Conservation (phyloP, 768 basidiomycete genomes). For the Russula brevipes region DNA sequence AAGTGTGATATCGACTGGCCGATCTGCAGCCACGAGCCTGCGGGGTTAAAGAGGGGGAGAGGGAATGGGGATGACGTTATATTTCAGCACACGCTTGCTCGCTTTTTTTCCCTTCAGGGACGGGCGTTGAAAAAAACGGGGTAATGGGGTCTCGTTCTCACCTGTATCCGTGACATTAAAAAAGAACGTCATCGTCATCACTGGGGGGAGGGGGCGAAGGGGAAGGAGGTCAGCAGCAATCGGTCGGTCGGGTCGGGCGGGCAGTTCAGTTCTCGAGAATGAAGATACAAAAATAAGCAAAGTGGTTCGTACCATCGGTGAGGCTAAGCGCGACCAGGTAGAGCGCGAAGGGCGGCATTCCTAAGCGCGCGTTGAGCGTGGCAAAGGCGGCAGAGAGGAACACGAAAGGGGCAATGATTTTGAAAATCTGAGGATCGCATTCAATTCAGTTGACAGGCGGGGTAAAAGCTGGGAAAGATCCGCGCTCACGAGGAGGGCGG, state of each 20-base stretch:
- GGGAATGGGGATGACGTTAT: neutral
- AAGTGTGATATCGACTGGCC: constrained; percentile 87
- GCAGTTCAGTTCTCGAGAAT: no score
- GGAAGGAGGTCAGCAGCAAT: no score
- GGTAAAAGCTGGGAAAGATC: no score
- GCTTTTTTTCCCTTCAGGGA: no score
- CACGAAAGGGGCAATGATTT: constrained; percentile 76
- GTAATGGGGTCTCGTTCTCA: constrained; percentile 28
- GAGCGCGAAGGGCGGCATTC: constrained; percentile 73
- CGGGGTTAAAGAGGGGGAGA: neutral
- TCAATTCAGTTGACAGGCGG: neutral
- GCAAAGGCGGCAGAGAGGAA: constrained; percentile 68
- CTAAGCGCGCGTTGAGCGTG: constrained; percentile 58
- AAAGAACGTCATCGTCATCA: constrained; percentile 82
- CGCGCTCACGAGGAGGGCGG: constrained; percentile 53
- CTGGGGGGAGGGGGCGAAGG: constrained; percentile 32
- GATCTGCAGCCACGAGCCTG: constrained; percentile 85
- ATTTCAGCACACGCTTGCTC: neutral
- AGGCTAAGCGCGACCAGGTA: constrained; percentile 72
- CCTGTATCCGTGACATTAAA: constrained; percentile 77
- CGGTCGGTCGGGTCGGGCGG: no score
- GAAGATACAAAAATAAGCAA: neutral
- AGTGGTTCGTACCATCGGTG: constrained; percentile 50
- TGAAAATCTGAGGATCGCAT: constrained; percentile 53
- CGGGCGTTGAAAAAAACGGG: no score